A percentile compares a stretch with the other conserved stretches of the same genome.
Evolutionary conservation across 495 filamentous ascomycete genomes (phyloP).

Genomic region (Penicillium roqueforti): DNA sequence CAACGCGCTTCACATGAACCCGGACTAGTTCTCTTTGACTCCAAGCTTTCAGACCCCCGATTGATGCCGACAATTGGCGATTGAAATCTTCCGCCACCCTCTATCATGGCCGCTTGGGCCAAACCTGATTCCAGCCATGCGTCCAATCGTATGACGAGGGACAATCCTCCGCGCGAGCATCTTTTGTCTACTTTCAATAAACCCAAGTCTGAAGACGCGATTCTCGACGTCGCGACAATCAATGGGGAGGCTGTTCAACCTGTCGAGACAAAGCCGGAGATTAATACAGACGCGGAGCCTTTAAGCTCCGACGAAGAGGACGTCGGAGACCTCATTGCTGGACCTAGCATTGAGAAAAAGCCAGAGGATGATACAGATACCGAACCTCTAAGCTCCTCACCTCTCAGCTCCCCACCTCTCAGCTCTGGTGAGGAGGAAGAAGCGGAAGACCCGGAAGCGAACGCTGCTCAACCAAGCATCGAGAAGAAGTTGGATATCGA

Average conservation of each 20-base stretch:
- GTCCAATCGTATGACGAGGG: conserved; percentile 16
- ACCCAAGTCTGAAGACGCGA: neutral
- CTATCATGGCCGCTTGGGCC: conserved; percentile 13
- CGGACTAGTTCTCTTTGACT: neutral
- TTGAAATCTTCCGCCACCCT: neutral
- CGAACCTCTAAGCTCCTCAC: neutral
- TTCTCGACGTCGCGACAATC: neutral
- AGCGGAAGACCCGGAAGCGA: neutral
- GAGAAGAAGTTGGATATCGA: conserved; percentile 14
- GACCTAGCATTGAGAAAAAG: neutral
- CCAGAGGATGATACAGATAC: neutral
- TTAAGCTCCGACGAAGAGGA: conserved; percentile 17
- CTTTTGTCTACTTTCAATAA: conserved; percentile 28
- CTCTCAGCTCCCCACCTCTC: neutral
- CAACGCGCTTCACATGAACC: conserved; percentile 1
- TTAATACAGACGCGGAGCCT: conserved; percentile 28
- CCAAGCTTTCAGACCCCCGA: neutral
- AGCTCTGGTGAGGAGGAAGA: conserved; percentile 3
- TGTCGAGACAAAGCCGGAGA: conserved; percentile 4
- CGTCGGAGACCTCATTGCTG: neutral
- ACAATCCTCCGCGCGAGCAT: neutral
- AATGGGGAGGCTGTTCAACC: neutral
- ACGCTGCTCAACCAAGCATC: neutral
- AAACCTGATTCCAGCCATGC: conserved; percentile 27
- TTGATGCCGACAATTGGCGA: neutral